Base-by-base conservation (phyloP, 352 stramenopile genomes). In the Pythium volutum region DNA sequence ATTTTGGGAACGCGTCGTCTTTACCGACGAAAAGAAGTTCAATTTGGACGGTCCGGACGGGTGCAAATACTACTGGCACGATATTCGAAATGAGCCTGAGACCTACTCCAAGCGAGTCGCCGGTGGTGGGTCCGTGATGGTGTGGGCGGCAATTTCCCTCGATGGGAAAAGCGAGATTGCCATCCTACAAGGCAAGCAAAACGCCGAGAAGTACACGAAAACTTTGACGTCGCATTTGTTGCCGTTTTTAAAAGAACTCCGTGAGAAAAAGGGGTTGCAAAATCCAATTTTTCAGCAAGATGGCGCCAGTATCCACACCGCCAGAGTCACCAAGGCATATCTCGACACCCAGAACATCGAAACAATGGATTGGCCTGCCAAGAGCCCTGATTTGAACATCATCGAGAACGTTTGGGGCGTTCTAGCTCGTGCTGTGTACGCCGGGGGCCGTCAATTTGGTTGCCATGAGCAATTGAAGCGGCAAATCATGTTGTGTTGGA, bases 361-460 rank as follows among this genome's bases (percentile, higher is more conserved):
- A 39, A 15, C 41, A 26, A 22, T 63, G 43, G 26, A 51, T 1
- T 63, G 53, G 53, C 61, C 41, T 57, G 22, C 36, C 3, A 55
- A 59, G 16, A 52, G 26, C 31, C 53, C 53, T 2, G 50, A 64
- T 50, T 29, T 64, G 16, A 56, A 57, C 47, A 22, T 45, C 20
- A 67, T 63, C n/a, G 46, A 64, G 52, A 57, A 64, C 45, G 43
- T 64, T 6, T 67, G 58, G 45, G 42, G 55, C 1, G 20, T 49
- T 18, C n/a, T 67, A 7, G 41, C 52, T 33, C 47, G 45, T 3
- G 3, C 3, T 42, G 41, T 66, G 34, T 66, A 66, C 20, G 59
- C 56, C 25, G 43, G 51, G 2, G 45, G 47, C 9, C 45, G 50
- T 6, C 59, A 66, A 31, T 57, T 55, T 23, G 48, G n/a, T n/a